These are phyloP conservation scores for Naganishia albida DNA, from an alignment of 1,284 basidiomycete genomes.

Conservation along the genomic window DNA sequence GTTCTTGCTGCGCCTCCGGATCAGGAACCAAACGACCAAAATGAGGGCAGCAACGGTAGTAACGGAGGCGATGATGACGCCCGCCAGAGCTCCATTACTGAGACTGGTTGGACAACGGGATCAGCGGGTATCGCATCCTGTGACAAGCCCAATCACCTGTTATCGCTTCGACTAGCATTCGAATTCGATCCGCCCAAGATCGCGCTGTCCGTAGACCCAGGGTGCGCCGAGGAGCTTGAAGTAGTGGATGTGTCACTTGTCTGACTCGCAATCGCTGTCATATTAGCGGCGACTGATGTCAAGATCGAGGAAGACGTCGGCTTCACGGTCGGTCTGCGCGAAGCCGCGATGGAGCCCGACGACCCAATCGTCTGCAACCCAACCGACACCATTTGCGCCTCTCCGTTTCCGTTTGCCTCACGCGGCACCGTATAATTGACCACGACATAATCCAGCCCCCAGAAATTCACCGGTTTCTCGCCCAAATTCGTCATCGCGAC, in stretches of 20 bases:
- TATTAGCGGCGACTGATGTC: too few relatives aligned
- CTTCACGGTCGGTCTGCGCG: not conserved
- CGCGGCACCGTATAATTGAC: constrained; percentile 5
- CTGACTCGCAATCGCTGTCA: too few relatives aligned
- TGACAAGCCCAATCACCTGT: not conserved
- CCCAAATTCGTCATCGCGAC: constrained; percentile 9
- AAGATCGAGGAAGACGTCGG: not conserved
- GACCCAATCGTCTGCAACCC: not conserved
- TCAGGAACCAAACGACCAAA: constrained; percentile 4
- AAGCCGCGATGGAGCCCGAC: not conserved
- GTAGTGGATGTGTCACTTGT: not conserved
- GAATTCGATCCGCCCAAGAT: not conserved
- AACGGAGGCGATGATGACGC: constrained; percentile 4
- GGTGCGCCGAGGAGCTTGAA: not conserved
- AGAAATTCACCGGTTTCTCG: not conserved
- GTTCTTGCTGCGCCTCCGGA: constrained; percentile 10
- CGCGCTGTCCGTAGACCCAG: not conserved
- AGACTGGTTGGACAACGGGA: too few relatives aligned
- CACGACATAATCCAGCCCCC: constrained; percentile 19
- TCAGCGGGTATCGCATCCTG: too few relatives aligned
- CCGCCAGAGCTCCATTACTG: constrained; percentile 7
- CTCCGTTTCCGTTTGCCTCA: too few relatives aligned
- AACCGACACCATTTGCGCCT: not conserved
- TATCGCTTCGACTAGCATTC: not conserved
- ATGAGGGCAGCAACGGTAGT: not conserved